Conservation (phyloP, 2,329 filamentous ascomycete species). For the Cryphonectria carpinicola region DNA sequence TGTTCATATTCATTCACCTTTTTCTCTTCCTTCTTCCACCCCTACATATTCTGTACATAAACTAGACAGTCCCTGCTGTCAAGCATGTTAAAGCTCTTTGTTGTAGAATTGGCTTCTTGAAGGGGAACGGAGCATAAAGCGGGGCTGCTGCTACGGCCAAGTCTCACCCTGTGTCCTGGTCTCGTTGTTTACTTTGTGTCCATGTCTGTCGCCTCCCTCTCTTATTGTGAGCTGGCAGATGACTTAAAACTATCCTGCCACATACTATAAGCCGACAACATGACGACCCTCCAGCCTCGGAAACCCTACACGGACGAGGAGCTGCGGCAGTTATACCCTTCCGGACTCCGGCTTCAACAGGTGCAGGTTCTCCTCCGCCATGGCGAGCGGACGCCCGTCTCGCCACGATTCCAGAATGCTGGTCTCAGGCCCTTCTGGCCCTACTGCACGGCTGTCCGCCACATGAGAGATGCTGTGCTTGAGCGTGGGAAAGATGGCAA, state of each 20-base stretch:
- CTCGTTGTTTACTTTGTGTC: not conserved
- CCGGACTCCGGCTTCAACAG: conserved; percentile 77
- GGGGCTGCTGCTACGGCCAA: conserved; percentile 2
- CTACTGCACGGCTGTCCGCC: conserved; percentile 79
- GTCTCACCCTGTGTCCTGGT: not conserved
- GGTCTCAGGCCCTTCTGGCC: conserved; percentile 78
- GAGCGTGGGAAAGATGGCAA: conserved; percentile 43
- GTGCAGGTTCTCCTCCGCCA: conserved; percentile 87
- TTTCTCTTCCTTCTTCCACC: not conserved
- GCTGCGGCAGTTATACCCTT: conserved; percentile 79
- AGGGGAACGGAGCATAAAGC: not conserved
- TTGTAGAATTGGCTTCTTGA: not conserved
- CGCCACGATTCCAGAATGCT: conserved; percentile 82
- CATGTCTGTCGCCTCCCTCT: not conserved
- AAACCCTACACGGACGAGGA: conserved; percentile 80
- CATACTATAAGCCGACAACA: conserved; percentile 43
- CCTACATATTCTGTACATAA: not conserved
- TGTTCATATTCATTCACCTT: not conserved
- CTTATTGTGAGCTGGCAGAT: not conserved
- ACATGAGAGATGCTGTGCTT: conserved; percentile 62
- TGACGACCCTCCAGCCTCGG: conserved; percentile 79
- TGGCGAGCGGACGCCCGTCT: conserved; percentile 82
- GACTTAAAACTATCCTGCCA: not conserved
- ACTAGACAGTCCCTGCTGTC: not conserved
- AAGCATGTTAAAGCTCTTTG: not conserved